These are phyloP conservation scores for Oenanthe javanica DNA, from an alignment of 140 eudicot genomes.

Conservation along the genomic window DNA sequence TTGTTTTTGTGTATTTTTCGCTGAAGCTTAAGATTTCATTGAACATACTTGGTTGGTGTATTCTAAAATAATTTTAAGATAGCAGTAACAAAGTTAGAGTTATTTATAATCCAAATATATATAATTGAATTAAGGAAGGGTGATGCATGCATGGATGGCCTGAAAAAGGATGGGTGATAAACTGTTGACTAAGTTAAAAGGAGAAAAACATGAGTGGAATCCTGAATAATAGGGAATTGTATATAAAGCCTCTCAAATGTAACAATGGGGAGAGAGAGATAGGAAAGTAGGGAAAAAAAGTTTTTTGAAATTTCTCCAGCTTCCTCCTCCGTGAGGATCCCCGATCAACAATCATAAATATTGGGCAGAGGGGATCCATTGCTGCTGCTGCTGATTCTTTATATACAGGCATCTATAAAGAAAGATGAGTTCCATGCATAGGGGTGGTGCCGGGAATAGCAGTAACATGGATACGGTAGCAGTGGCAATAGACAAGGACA, in stretches of 20 bases:
- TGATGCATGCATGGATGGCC: constrained; percentile 5
- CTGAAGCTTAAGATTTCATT: not conserved
- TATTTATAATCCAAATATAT: not conserved
- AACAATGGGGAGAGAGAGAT: not conserved
- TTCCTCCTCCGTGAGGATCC: not conserved
- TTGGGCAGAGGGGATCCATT: not conserved
- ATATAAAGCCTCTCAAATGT: not conserved
- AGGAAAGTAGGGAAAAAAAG: too few relatives aligned
- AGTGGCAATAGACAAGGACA: constrained; percentile 61
- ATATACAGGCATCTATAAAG: not conserved
- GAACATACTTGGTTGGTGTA: not conserved
- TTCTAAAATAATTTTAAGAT: not conserved
- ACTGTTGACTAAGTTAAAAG: too few relatives aligned
- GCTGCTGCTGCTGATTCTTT: not conserved
- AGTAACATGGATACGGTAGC: constrained; percentile 19
- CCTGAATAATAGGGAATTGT: not conserved
- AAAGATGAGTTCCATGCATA: not conserved
- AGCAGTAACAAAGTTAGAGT: not conserved
- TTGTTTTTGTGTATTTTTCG: not conserved
- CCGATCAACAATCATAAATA: not conserved
- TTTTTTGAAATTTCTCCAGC: not conserved
- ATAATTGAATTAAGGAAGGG: not conserved
- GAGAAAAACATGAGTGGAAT: not conserved
- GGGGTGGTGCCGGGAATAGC: not conserved
- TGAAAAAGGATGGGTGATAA: not conserved